Base-by-base conservation (phyloP, 129 eudicot species). In the Chrysanthemum seticuspe region DNA sequence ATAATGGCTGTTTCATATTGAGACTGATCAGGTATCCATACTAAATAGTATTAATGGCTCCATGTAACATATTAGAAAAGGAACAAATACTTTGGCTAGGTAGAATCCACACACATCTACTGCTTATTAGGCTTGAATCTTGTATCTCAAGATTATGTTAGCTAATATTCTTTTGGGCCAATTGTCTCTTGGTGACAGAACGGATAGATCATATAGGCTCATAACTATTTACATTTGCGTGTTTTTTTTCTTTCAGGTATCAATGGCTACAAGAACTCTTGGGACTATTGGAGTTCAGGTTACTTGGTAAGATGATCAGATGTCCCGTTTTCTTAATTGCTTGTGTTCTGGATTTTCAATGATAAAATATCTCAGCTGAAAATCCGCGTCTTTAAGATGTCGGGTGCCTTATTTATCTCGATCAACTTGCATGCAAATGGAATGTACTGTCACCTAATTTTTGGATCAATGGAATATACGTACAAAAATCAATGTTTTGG, bases 201-300 rank as follows among this genome's bases (percentile, higher is more conserved):
- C 48, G 25, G 19, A 53, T 53, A 62, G 56, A 48, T 40, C 31
- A 18, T 25, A 52, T 62, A 16, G 7, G 72, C 70, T 67, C 29
- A 57, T 59, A 51, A 71, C 70, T 61, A 29, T 31, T 62, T 65
- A 13, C 74, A 59, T 40, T 6, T 80, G 70, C 64, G 56, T 52
- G n/a, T 63, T 36, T 36, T 62, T 80, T 77, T 63, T 50, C n/a
- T 65, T 80, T 76, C 82, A 94, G 98, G 97, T 94, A 65, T 94
- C 98, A 57, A 94, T 94, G 98, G 98, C 96, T 80, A 81, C 23
- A 87, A 90, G 98, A 88, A 94, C 98, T 70, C 92, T 94, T 52
- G 98, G 98, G 47, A 79, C 81, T 54, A 54, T 87, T 71, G 98
- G 98, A 72, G 97, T 94, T 72, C 97, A 90, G 81, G 73, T 90